Conservation (phyloP, 768 basidiomycete genomes). For the Boletales sp. region DNA sequence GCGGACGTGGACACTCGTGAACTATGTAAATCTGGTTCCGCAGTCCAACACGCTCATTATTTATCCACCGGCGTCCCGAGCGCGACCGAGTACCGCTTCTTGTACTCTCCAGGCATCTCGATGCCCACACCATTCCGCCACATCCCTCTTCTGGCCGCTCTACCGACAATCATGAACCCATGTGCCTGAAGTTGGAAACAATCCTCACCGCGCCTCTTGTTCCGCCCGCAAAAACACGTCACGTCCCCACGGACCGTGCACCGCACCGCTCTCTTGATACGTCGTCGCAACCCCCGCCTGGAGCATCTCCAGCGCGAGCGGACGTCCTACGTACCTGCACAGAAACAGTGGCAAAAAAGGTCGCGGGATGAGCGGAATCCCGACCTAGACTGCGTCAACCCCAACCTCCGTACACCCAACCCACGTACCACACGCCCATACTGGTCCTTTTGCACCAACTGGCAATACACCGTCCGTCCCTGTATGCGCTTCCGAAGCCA, state of each 20-base stretch:
- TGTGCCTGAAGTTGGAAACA: no score
- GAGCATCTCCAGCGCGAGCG: conserved; percentile 71
- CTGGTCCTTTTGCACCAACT: conserved; percentile 74
- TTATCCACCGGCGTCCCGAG: conserved; percentile 3
- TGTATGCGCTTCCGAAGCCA: conserved; percentile 63
- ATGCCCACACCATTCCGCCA: conserved; percentile 54
- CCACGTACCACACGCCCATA: conserved; percentile 73
- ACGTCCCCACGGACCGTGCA: conserved; percentile 69
- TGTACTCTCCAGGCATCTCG: conserved; percentile 80
- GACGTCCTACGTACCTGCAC: conserved; percentile 36
- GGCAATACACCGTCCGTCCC: conserved; percentile 64
- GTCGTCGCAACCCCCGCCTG: conserved; percentile 70
- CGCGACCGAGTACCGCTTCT: conserved; percentile 52
- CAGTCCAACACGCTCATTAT: background rate
- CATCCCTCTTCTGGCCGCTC: conserved; percentile 64
- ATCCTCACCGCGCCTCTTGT: conserved; percentile 59
- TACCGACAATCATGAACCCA: conserved; percentile 22
- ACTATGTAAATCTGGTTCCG: background rate
- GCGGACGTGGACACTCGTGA: no score
- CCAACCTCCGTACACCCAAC: no score
- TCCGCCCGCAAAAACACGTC: conserved; percentile 62
- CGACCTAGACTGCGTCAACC: conserved; percentile 34
- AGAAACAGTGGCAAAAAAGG: conserved; percentile 50
- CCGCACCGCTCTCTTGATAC: conserved; percentile 76
- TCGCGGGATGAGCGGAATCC: conserved; percentile 52